Conservation (phyloP, 2,329 filamentous ascomycete genomes). For the Ophiobolus disseminans region DNA sequence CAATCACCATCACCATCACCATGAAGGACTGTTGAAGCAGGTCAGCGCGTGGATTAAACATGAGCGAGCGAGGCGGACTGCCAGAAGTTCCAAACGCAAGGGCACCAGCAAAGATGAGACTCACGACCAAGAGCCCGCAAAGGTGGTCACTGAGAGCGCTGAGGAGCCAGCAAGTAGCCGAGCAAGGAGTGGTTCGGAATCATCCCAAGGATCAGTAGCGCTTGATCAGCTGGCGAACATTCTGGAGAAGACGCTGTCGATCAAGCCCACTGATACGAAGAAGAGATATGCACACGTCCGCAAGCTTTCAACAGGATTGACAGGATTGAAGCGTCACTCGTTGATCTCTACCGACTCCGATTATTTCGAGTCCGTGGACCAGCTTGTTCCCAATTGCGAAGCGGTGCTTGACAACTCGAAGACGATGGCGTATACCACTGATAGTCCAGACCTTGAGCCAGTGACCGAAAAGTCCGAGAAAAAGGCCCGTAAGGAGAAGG, state of each 20-base stretch:
- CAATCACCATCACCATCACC: conserved; percentile 37
- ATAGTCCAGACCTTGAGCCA: conserved; percentile 57
- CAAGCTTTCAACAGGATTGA: conserved; percentile 40
- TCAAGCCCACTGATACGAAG: conserved; percentile 42
- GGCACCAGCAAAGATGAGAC: conserved; percentile 57
- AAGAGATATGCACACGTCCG: conserved; percentile 37
- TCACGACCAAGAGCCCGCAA: conserved; percentile 5
- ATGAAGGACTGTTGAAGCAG: conserved; percentile 67
- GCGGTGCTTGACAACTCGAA: conserved; percentile 88
- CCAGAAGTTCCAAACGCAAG: conserved; percentile 59
- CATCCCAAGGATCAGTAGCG: conserved; percentile 71
- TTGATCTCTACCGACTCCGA: conserved; percentile 83
- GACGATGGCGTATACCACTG: conserved; percentile 77
- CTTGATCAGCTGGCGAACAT: conserved; percentile 84
- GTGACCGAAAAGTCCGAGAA: conserved; percentile 54
- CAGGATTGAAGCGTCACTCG: conserved; percentile 53
- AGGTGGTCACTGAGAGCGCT: conserved; percentile 7
- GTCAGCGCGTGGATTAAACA: conserved; percentile 84
- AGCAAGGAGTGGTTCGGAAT: conserved; percentile 63
- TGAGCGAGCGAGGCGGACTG: conserved; percentile 73
- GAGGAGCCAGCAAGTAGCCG: conserved; percentile 26
- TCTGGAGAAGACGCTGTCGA: conserved; percentile 69
- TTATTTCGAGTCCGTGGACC: conserved; percentile 76
- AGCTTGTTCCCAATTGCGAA: conserved; percentile 84
- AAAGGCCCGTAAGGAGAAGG: conserved; percentile 68